phyloP scores from a whole-genome alignment of 768 basidiomycete species.

The Tulasnella sp. region DNA sequence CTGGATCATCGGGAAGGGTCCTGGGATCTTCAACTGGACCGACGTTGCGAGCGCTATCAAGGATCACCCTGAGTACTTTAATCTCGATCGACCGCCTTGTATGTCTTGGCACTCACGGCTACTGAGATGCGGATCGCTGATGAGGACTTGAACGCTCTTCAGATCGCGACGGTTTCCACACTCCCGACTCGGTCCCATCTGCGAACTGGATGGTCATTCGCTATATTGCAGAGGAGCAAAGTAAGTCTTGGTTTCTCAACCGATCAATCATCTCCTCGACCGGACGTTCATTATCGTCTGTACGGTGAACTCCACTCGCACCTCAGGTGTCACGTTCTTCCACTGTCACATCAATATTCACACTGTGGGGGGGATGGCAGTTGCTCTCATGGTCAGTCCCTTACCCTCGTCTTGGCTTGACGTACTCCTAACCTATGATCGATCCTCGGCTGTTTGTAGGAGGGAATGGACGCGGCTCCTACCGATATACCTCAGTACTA shows the following conservation, averaged over 20 bases:
- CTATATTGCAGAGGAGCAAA: background rate
- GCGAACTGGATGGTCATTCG: background rate
- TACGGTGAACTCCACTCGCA: background rate
- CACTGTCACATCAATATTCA: slow-evolving; percentile 11
- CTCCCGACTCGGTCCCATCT: background rate
- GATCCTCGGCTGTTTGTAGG: background rate
- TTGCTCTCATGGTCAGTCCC: background rate
- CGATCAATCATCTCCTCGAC: background rate
- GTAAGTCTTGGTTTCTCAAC: background rate
- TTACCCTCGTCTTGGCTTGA: background rate
- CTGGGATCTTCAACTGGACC: background rate
- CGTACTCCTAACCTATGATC: background rate
- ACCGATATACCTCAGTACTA: background rate
- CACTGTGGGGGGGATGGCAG: slow-evolving; percentile 5
- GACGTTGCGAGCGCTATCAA: background rate
- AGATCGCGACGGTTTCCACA: slow-evolving; percentile 4
- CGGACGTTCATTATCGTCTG: background rate
- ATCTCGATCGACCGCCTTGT: background rate
- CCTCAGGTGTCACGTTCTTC: background rate
- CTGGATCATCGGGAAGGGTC: background rate
- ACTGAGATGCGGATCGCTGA: background rate
- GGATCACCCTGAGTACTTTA: background rate
- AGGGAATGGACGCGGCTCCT: background rate
- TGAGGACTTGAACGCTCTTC: background rate
- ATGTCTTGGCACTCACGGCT: background rate